A percentile compares a stretch with the other conserved stretches of the same genome.
Evolutionary conservation across 1,139 yeast genomes (phyloP).

Genomic region (Blastobotrys persicus): DNA sequence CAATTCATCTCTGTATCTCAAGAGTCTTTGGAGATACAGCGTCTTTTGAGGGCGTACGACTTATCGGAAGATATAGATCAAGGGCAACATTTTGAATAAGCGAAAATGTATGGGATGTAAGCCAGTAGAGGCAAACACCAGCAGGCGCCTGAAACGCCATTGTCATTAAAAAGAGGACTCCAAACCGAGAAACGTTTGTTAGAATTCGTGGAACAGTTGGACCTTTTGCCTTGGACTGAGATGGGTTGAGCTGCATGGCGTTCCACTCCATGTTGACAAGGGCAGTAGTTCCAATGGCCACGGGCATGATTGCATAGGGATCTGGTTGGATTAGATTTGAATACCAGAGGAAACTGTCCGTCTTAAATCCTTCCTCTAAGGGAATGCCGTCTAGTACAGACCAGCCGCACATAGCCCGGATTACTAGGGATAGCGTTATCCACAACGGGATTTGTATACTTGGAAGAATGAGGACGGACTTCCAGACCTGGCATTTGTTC

Average conservation of each 20-base stretch:
- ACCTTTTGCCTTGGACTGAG: slow-evolving; percentile 36
- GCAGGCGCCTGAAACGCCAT: slow-evolving; percentile 82
- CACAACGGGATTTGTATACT: slow-evolving; percentile 85
- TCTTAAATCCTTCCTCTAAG: slow-evolving; percentile 52
- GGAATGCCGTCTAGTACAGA: slow-evolving; percentile 43
- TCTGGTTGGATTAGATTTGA: slow-evolving; percentile 59
- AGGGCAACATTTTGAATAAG: slow-evolving; percentile 70
- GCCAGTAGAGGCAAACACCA: slow-evolving; percentile 80
- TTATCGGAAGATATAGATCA: slow-evolving; percentile 60
- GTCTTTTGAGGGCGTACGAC: slow-evolving; percentile 18
- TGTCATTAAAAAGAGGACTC: slow-evolving; percentile 79
- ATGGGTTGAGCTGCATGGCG: slow-evolving; percentile 49
- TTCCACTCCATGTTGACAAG: slow-evolving; percentile 81
- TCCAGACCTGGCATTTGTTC: slow-evolving; percentile 75
- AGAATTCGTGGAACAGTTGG: slow-evolving; percentile 47
- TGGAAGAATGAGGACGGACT: slow-evolving; percentile 65
- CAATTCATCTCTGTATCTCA: slow-evolving; percentile 5
- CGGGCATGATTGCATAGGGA: slow-evolving; percentile 63
- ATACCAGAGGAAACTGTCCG: slow-evolving; percentile 61
- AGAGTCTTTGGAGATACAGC: slow-evolving; percentile 2
- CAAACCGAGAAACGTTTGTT: slow-evolving; percentile 59
- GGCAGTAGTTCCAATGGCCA: slow-evolving; percentile 66
- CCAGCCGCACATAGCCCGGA: slow-evolving; percentile 78
- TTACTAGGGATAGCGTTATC: slow-evolving; percentile 72
- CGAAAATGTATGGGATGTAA: slow-evolving; percentile 76